These are phyloP conservation scores for Pseudocercospora fijiensis DNA, from an alignment of 2,329 filamentous ascomycete species.

Conservation along the genomic window DNA sequence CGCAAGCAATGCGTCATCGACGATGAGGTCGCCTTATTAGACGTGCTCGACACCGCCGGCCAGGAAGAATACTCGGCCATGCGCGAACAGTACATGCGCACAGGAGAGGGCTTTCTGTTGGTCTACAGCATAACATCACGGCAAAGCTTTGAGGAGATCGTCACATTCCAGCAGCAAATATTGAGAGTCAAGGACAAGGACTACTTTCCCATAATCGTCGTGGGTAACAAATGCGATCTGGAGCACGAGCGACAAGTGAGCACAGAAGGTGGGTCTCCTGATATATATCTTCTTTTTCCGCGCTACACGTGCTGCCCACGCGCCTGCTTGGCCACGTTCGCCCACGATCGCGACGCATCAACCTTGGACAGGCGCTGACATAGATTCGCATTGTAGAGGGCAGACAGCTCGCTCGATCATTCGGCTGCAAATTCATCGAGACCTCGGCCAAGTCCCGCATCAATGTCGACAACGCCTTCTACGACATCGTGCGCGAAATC, in stretches of 20 bases:
- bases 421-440: conserved; percentile 98
- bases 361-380: conserved; percentile 15
- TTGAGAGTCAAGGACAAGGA: conserved; percentile 99
- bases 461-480: conserved; percentile 98
- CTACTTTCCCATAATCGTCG: conserved; percentile 98
- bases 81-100: conserved; percentile 99
- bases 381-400: conserved; percentile 64
- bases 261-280: conserved; percentile 70
- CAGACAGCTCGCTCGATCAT: conserved; percentile 77
- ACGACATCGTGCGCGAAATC: conserved; percentile 97
- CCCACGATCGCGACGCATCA: not conserved
- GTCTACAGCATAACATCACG: conserved; percentile 98
- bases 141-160: conserved; percentile 97
- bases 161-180: conserved; percentile 98
- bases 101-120: conserved; percentile 93
- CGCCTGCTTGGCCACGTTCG: conserved; percentile 20
- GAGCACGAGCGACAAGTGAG: conserved; percentile 88
- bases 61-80: conserved; percentile 99
- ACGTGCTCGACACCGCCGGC: conserved; percentile 95
- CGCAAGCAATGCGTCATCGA: conserved; percentile 99
- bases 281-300: conserved; percentile 11
- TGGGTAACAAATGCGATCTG: conserved; percentile 99
- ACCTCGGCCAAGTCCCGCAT: conserved; percentile 97
- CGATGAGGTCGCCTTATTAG: conserved; percentile 93
- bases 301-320: conserved; percentile 24